Evolutionary conservation across 148 eudicot genomes (phyloP), one percentile per base, ranked within the genome.

Genomic region (Tetragonia tetragonoides): DNA sequence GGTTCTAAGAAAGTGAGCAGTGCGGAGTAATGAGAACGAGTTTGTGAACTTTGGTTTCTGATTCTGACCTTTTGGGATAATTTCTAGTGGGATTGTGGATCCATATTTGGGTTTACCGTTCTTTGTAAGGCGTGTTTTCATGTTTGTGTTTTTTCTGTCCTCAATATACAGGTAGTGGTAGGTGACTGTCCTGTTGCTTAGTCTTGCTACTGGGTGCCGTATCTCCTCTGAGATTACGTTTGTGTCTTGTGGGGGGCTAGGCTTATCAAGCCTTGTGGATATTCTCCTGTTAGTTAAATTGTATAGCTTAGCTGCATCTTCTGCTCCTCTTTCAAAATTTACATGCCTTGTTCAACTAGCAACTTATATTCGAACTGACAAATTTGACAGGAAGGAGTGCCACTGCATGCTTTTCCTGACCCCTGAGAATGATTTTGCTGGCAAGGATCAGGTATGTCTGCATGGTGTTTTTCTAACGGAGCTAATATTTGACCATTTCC

Each of bases 381-480:
- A 66, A 74, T 40, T 49, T 89, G 81, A 73, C 92, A 95, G 98
- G 90, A 92, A 95, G 85, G 97, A 92, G 80, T 95, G 98, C 77
- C 98, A 95, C 85, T 95, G 98, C 87, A 95, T 95, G 98, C 94
- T 95, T 75, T 95, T 95, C 82, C 96, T 95, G 70, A 92, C 98
- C 68, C 85, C 96, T 54, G 98, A 95, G 40, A 95, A 95, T 81
- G 98, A 95, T 83, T 95, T 92, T 83, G 97, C 96, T 70, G 98
- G 98, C 75, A 78, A 88, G 68, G 98, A 92, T 12, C 98, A 95
- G 97, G 98, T 95, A 83, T 75, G 59, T 42, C n/a, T 66, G 3
- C 15, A 53, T 57, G 18, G 10, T 41, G 41, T 49, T 53, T 17
- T 37, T 42, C 20, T 23, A 17, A 21, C 7, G 6, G 18, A 17